Evolutionary conservation across 805 yeast genomes (phyloP), one percentile per base, ranked within the genome.

Genomic region (Spencermartinsiella europaea): DNA sequence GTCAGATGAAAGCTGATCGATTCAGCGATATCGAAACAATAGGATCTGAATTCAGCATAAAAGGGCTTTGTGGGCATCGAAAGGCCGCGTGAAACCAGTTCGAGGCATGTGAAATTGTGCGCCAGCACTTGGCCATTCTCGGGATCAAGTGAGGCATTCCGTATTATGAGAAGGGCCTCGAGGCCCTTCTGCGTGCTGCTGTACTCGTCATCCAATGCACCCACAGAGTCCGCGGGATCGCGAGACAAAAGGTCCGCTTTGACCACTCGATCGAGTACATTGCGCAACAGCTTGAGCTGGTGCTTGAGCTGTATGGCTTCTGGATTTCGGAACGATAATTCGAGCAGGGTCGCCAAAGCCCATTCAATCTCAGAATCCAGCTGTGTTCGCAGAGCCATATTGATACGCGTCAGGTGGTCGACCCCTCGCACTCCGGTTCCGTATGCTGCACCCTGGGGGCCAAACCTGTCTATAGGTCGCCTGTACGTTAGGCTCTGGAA

Each of bases 101-200:
- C 67, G 49, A 76, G 75, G 38, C 85, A 72, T 16, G 64, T 59
- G 17, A 67, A 64, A 47, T 74, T 69, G 56, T 75, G 71, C 1
- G 91, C 84, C 51, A 93, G 67, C 59, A 82, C 72, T 61, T 85
- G 88, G 36, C 95, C 93, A 58, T 87, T 85, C 38, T 76, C 83
- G 10, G 85, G 75, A 62, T 89, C 96, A 61, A 91, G 95, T 2
- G 86, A 77, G 39, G 86, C 67, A 64, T 93, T 93, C 59, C 98
- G 74, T 47, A 93, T 68, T 16, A 85, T 77, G 37, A 93, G 70
- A 56, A 82, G 72, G 5, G 83, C 73, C 59, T 76, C 79, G 5
- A 75, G 59, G 33, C 62, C 58, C 31, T 51, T 56, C 14, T 49
- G 49, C 15, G 54, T 20, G 16, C 25, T 22, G 34, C 37, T 40